Base-by-base conservation (phyloP, 2,329 filamentous ascomycete species). In the Fusarium setosum region DNA sequence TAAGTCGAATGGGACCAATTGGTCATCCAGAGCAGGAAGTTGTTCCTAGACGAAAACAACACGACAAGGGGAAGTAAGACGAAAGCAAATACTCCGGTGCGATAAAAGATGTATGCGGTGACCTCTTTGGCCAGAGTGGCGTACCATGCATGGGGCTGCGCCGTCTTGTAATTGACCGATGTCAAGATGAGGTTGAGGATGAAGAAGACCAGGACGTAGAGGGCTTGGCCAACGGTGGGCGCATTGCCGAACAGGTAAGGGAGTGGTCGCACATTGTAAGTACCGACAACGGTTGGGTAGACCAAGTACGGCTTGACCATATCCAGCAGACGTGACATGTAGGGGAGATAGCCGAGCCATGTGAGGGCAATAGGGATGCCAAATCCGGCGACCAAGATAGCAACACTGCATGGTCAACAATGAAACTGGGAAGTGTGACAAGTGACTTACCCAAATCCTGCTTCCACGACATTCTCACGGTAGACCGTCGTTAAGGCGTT, bases 1-100 rank as follows among this genome's bases (percentile, higher is more conserved):
- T 75, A 84, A 2, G 83, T 84, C 3, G 76, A 76, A 59, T 83
- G 79, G 1, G 75, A 78, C 81, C 82, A 84, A 61, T 81, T 76
- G 3, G 83, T 83, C 5, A 83, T 38, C 75, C 77, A 81, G 0
- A 84, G 74, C 1, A 83, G 73, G 6, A 84, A 21, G 59, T 81
- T 83, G 67, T 85, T 84, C 1, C 83, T 72, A 2, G 76, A 71
- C 0, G 79, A 74, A 57, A 79, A 83, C 5, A 85, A 75, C 18
- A 84, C 64, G 0, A 80, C 38, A 0, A 84, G 65, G 1, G 81
- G 77, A 0, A 80, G 37, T 21, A 79, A 73, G 6, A 75, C 75
- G 44, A 81, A 79, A 9, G 70, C 70, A n/a, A 82, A 63, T 3
- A 73, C 64, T 3, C 81, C 81, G 7, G 47, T 50, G 29, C 47